Base-by-base conservation (phyloP, 805 yeast species). In the Vanderwaltozyma polyspora region DNA sequence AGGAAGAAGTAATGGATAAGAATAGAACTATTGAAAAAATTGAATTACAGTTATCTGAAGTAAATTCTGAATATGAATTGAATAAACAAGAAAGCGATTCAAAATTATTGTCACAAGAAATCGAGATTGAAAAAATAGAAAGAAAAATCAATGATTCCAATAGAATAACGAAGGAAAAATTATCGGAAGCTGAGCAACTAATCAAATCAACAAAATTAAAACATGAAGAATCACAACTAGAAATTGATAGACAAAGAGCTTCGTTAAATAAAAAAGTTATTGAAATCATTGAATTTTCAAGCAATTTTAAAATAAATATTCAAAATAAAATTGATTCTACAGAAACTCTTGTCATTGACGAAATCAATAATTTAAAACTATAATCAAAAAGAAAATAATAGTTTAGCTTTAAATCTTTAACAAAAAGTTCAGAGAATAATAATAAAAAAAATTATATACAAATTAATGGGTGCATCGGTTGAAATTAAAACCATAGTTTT, bases 121-220 rank as follows among this genome's bases (percentile, higher is more conserved):
- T 76, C n/a, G 80, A 79, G 49, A 68, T 76, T 33, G 87, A 79
- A 51, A 68, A 70, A 48, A 54, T 75, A 35, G 81, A 76, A 41
- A 67, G 34, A 15, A 37, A 32, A 17, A 25, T 42, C 5, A 16
- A 18, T 24, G 39, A 40, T 14, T 41, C 43, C 3, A 28, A 35
- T 19, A 31, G 23, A 23, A 18, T 18, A 9, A 31, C 27, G 21
- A 34, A 70, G 38, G 73, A 70, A 38, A 73, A 69, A 30, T 54
- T 67, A 33, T 55, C 70, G 5, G 70, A 70, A 42, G 56, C 74
- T 28, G 66, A 67, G 19, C 68, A 66, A 43, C 57, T 64, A 25
- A 68, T 67, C 40, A 71, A 73, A 45, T 66, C 70, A 16, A 62
- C 70, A 6, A 69, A 67, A 37, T 63, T 72, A 36, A 74, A 71